Conservation (phyloP, 140 eudicot genomes). For the Oenanthe javanica region DNA sequence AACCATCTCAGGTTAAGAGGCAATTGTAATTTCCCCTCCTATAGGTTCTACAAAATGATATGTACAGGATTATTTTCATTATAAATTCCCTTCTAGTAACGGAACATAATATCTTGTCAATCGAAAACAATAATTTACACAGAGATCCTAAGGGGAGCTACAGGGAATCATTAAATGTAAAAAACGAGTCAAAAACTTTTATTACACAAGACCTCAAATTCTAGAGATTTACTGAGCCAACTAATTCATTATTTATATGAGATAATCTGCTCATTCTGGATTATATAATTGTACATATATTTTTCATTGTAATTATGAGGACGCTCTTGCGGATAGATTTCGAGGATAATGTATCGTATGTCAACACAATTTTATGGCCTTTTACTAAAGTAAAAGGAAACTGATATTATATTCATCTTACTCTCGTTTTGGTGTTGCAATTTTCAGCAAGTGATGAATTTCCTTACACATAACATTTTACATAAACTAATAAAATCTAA, state of each 20-base stretch:
- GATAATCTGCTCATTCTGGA: background rate
- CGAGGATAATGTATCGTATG: background rate
- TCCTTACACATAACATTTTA: background rate
- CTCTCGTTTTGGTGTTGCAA: background rate
- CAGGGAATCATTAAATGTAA: background rate
- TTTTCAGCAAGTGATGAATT: background rate
- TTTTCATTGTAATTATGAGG: background rate
- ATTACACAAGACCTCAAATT: background rate
- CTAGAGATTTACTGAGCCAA: background rate
- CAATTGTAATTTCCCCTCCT: slow-evolving; percentile 81
- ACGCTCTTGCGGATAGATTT: background rate
- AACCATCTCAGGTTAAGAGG: slow-evolving; percentile 48
- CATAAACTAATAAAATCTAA: background rate
- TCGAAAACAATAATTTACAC: background rate
- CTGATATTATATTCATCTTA: background rate
- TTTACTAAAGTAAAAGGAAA: background rate
- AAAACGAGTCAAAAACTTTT: background rate
- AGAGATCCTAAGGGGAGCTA: background rate
- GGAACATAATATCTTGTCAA: background rate
- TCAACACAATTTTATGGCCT: background rate
- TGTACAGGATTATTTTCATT: background rate
- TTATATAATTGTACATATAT: background rate
- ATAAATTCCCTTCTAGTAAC: background rate
- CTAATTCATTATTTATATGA: background rate
- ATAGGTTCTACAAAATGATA: slow-evolving; percentile 53